These are phyloP conservation scores for Dryas alaskensis DNA, from an alignment of 306 rosid species.

Conservation along the genomic window DNA sequence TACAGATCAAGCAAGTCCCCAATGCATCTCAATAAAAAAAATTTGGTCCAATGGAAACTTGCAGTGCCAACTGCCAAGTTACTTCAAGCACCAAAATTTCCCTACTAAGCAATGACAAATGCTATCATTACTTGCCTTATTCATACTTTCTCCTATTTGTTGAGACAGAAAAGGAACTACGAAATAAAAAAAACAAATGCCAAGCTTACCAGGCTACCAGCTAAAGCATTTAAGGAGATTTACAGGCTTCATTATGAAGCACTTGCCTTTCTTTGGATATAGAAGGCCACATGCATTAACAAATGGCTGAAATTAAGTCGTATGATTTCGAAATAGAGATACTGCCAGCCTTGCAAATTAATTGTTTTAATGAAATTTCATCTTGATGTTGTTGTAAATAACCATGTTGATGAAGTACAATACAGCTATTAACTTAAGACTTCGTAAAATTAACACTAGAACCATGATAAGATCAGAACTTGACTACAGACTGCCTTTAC, in stretches of 20 bases:
- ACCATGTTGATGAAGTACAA: neutral
- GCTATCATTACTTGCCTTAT: neutral
- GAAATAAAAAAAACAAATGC: neutral
- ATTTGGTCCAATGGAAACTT: neutral
- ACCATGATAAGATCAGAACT: conserved; percentile 10
- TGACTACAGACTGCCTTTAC: conserved; percentile 23
- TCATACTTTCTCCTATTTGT: neutral
- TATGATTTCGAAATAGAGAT: neutral
- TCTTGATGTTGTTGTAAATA: neutral
- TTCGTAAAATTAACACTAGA: conserved; percentile 7
- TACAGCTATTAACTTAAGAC: neutral
- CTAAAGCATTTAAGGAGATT: no score
- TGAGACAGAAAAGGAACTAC: neutral
- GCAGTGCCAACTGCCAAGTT: neutral
- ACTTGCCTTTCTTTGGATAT: no score
- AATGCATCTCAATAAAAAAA: no score
- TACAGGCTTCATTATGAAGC: no score
- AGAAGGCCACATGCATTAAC: no score
- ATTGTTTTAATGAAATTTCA: neutral
- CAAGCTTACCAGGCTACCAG: no score
- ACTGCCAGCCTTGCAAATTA: neutral
- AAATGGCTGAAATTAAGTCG: no score
- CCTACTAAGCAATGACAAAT: neutral
- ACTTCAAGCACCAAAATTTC: neutral
- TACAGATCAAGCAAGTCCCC: no score